Conservation (phyloP, 2,329 filamentous ascomycete species). For the Ceratocystis smalleyi region DNA sequence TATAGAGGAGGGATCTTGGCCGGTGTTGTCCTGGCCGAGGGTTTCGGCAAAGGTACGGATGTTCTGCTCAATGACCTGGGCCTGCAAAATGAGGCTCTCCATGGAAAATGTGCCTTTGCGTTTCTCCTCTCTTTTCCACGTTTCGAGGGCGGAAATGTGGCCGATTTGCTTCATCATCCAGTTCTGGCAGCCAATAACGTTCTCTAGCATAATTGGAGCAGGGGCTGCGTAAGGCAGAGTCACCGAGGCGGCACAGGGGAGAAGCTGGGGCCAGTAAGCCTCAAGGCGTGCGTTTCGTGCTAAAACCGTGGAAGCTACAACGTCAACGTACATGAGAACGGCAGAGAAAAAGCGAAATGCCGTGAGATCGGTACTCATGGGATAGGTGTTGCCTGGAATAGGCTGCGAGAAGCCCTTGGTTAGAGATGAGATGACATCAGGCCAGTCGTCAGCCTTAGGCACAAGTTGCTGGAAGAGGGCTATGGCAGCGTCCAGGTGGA, state of each 20-base stretch:
- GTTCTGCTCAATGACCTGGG: conserved; percentile 27
- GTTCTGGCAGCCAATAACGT: conserved; percentile 41
- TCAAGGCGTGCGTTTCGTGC: conserved; percentile 29
- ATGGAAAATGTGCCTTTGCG: conserved; percentile 30
- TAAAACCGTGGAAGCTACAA: conserved; percentile 34
- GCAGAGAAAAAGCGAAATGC: conserved; percentile 34
- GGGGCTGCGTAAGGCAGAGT: conserved; percentile 14
- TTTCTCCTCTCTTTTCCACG: conserved; percentile 38
- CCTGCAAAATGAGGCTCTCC: conserved; percentile 32
- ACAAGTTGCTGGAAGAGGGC: conserved; percentile 34
- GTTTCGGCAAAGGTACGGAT: conserved; percentile 24
- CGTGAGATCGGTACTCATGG: conserved; percentile 33
- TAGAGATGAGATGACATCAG: conserved; percentile 24
- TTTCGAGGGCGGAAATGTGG: conserved; percentile 37
- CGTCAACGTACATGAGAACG: conserved; percentile 34
- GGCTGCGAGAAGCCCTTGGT: conserved; percentile 25
- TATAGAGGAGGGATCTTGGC: conserved; percentile 4
- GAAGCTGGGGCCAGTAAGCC: conserved; percentile 27
- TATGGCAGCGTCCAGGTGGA: conserved; percentile 35
- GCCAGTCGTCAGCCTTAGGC: conserved; percentile 26
- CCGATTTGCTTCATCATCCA: conserved; percentile 41
- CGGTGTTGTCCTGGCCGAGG: conserved; percentile 18
- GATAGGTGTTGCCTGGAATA: conserved; percentile 23
- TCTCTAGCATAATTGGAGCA: conserved; percentile 30
- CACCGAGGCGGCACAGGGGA: conserved; percentile 22